Conservation (phyloP, 352 stramenopile genomes). For the Plasmopara viticola region DNA sequence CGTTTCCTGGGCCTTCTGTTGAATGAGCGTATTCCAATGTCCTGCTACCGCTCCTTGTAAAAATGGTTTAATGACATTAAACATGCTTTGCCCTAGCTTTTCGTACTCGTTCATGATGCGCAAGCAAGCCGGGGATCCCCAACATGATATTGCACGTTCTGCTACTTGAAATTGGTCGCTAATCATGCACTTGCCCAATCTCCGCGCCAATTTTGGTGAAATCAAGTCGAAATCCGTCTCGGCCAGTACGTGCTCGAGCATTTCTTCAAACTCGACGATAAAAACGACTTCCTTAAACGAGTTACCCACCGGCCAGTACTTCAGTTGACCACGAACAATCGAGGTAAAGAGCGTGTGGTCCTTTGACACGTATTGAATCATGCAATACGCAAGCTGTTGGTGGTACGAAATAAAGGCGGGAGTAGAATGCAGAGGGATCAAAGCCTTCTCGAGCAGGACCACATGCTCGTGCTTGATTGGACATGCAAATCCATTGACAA, state of each 20-base stretch:
- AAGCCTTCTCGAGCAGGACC: constrained; percentile 70
- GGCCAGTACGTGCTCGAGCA: constrained; percentile 81
- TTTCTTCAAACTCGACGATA: constrained; percentile 84
- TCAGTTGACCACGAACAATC: constrained; percentile 70
- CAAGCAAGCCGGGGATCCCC: constrained; percentile 69
- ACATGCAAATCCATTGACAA: constrained; percentile 86
- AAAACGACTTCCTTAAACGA: constrained; percentile 88
- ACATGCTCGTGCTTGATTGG: constrained; percentile 88
- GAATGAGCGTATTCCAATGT: constrained; percentile 82
- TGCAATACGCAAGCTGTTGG: constrained; percentile 84
- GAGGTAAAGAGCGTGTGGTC: constrained; percentile 82
- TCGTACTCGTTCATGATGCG: constrained; percentile 89
- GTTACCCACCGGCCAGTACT: constrained; percentile 84
- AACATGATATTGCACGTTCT: constrained; percentile 79
- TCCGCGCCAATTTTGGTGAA: constrained; percentile 43
- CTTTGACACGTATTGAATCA: constrained; percentile 88
- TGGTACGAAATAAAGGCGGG: constrained; percentile 85
- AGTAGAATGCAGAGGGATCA: constrained; percentile 82
- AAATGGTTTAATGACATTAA: constrained; percentile 74
- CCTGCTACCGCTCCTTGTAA: constrained; percentile 39
- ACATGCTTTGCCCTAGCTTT: constrained; percentile 78
- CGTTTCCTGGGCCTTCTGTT: constrained; percentile 80
- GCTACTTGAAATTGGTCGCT: constrained; percentile 83
- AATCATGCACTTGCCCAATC: constrained; percentile 70
- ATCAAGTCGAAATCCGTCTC: constrained; percentile 74